Base-by-base conservation (phyloP, 73 alveolate species). In the Paramecium octaurelia region DNA sequence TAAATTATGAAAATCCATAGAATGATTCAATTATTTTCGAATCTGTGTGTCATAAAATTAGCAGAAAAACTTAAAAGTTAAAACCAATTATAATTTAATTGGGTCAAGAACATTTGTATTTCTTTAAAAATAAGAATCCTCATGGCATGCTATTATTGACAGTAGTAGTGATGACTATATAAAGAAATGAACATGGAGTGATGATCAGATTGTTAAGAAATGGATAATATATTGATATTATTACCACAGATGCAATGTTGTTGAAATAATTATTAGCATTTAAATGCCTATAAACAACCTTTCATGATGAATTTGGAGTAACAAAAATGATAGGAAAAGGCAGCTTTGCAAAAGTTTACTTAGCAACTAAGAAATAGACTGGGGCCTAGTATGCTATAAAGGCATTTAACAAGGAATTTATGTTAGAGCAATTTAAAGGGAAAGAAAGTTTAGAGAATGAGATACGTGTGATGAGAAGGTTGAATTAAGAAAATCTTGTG, bases 261-360 rank as follows among this genome's bases (percentile, higher is more conserved):
- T 27, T 77, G 60, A 71, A 89, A 34, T 38, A 89, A 38, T 14
- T 89, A 4, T 36, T 89, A 20, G 50, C 88, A 46, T 71, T 38
- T 24, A 89, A 89, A 73, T 58, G 85, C 12, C 21, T 89, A 20
- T 58, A 89, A 46, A 46, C 94, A 31, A 89, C 91, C 6, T 89
- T 89, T 29, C 94, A 89, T 43, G 94, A 89, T 5, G 94, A 89
- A 46, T 89, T 89, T 71, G 75, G 70, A 58, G 94, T 89, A 42
- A 89, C 90, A 8, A 89, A 89, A 58, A 89, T 89, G 94, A 89
- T 89, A 34, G 94, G 94, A 14, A 89, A 89, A 54, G 94, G 94
- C 8, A 44, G 85, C 8, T 89, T 89, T 35, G 94, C 94, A 6
- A 89, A 89, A 71, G 94, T 89, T 36, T 89, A 89, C 44, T 68